phyloP scores from a whole-genome alignment of 306 rosid genomes.

The Clitoria ternatea region DNA sequence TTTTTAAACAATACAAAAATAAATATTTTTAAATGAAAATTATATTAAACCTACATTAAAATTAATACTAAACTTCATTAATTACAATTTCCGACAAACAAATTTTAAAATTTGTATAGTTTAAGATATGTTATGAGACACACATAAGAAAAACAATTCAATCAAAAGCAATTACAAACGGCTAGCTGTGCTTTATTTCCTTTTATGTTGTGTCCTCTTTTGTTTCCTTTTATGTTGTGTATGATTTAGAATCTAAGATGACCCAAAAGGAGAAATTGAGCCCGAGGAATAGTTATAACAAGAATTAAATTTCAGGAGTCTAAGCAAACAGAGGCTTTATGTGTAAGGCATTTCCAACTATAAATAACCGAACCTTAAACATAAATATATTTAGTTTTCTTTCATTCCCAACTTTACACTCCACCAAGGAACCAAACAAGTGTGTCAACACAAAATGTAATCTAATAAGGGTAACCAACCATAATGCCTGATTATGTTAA shows the following conservation, averaged over 20 bases:
- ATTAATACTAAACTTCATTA: too few relatives aligned
- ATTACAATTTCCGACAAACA: too few relatives aligned
- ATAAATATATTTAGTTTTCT: slow-evolving; percentile 48
- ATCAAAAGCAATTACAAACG: background rate
- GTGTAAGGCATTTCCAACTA: slow-evolving; percentile 17
- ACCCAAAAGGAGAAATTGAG: background rate
- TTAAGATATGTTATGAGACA: too few relatives aligned
- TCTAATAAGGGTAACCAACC: slow-evolving; percentile 41
- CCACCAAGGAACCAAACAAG: slow-evolving; percentile 36
- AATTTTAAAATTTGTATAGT: too few relatives aligned
- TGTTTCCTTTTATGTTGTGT: background rate
- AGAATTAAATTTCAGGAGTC: slow-evolving; percentile 10
- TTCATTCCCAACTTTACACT: slow-evolving; percentile 62
- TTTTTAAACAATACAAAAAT: too few relatives aligned
- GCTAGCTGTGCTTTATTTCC: background rate
- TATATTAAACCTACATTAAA: too few relatives aligned
- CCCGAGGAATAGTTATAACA: background rate
- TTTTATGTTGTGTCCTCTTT: background rate
- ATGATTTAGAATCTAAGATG: background rate
- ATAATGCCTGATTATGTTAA: slow-evolving; percentile 41
- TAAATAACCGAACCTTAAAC: slow-evolving; percentile 24
- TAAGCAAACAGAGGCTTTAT: slow-evolving; percentile 16
- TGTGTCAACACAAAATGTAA: slow-evolving; percentile 38
- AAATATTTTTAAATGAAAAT: too few relatives aligned
- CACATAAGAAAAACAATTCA: too few relatives aligned